These are phyloP conservation scores for Solanum infundibuliforme DNA, from an alignment of 257 asterid genomes.

Conservation along the genomic window DNA sequence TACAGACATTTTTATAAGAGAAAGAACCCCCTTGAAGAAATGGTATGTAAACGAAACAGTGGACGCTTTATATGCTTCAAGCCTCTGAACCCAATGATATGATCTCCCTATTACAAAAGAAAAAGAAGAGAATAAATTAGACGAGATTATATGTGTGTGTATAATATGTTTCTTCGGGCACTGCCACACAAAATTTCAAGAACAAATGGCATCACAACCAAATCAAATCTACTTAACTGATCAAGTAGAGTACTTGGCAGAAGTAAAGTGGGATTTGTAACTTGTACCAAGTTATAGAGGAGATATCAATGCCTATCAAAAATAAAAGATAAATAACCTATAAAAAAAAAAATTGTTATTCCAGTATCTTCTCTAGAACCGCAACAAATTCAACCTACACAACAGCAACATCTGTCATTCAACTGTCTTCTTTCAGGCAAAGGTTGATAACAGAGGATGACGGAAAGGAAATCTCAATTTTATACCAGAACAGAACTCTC, in stretches of 20 bases:
- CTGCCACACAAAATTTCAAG: not conserved
- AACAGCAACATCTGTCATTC: not conserved
- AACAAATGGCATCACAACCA: not conserved
- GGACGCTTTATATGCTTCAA: not conserved
- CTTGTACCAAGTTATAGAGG: not conserved
- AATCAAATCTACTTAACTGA: not conserved
- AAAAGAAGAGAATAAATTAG: not conserved
- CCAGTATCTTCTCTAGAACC: not conserved
- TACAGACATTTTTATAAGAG: constrained; percentile 62
- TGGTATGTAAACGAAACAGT: not conserved
- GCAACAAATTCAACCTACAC: not conserved
- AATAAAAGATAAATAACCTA: not conserved
- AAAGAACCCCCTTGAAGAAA: not conserved
- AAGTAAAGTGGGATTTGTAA: not conserved
- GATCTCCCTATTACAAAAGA: not conserved
- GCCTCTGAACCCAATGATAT: not conserved
- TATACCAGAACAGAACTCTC: not conserved
- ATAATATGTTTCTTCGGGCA: not conserved
- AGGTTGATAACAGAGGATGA: not conserved
- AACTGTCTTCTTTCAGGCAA: not conserved
- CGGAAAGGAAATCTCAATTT: not conserved
- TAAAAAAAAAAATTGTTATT: not conserved
- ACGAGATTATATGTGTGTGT: not conserved
- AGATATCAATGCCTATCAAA: not conserved
- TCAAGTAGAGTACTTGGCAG: not conserved